Percentiles rank a stretch among this genome's conserved stretches.
phyloP scores from a whole-genome alignment of 2,329 filamentous ascomycete species.

The Raffaelea albimanens region DNA sequence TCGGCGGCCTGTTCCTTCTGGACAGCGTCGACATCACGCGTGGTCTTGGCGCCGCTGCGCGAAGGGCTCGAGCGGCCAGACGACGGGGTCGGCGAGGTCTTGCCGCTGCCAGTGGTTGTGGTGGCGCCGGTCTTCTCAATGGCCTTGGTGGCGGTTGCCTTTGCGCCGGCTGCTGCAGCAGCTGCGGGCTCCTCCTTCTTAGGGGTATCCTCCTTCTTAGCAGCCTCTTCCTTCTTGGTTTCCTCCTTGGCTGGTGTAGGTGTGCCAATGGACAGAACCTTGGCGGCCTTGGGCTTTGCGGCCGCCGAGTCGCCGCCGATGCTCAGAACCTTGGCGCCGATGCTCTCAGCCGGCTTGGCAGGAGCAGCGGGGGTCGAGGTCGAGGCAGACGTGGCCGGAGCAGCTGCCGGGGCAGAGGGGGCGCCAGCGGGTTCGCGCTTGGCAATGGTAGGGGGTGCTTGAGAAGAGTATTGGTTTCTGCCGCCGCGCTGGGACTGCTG shows the following conservation, averaged over 20 bases:
- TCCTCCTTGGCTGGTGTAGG: conserved; percentile 40
- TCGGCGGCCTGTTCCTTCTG: conserved; percentile 72
- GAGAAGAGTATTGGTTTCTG: conserved; percentile 11
- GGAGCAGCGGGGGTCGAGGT: conserved; percentile 24
- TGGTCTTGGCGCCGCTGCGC: conserved; percentile 35
- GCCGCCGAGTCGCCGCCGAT: conserved; percentile 51
- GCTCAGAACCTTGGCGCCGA: conserved; percentile 54
- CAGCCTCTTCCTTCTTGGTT: conserved; percentile 31
- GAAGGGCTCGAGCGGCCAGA: conserved; percentile 80
- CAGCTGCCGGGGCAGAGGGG: conserved; percentile 28
- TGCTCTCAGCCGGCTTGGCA: conserved; percentile 44
- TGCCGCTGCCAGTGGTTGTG: conserved; percentile 60
- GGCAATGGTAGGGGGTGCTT: conserved; percentile 49
- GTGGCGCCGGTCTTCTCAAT: conserved; percentile 76
- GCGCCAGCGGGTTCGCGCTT: conserved; percentile 49
- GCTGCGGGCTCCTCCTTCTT: conserved; percentile 5
- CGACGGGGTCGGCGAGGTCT: conserved; percentile 70
- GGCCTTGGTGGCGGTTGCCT: conserved; percentile 36
- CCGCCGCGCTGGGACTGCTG: conserved; percentile 25
- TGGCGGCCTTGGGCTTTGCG: conserved; percentile 44
- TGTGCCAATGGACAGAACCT: conserved; percentile 66
- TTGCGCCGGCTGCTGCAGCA: conserved; percentile 20
- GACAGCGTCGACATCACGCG: conserved; percentile 71
- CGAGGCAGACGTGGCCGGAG: conserved; percentile 16
- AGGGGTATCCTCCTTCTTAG: conserved; percentile 18